These are phyloP conservation scores for Neurospora tetrasperma DNA, from an alignment of 495 filamentous ascomycete species.

Conservation along the genomic window DNA sequence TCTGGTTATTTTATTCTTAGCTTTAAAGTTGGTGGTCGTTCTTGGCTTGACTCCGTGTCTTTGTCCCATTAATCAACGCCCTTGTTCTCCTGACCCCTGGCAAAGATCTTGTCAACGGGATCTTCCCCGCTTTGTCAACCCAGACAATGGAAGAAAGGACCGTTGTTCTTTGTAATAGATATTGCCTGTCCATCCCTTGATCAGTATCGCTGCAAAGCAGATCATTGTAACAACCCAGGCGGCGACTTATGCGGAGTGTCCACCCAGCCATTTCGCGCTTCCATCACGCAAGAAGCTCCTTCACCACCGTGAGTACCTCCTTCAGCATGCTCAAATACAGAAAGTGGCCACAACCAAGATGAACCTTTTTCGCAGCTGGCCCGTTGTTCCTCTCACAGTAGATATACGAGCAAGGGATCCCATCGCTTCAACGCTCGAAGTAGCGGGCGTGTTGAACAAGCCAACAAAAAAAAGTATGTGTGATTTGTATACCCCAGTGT, in stretches of 20 bases:
- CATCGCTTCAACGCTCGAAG: not conserved
- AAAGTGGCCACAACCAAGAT: not conserved
- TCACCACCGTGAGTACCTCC: not conserved
- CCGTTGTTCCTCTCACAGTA: not conserved
- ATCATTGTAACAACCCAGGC: not conserved
- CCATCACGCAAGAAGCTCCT: not conserved
- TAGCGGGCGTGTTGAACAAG: not conserved
- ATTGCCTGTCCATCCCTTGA: not conserved
- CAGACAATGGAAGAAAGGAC: not conserved
- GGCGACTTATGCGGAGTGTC: not conserved
- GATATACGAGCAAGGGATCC: not conserved
- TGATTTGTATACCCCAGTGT: not conserved
- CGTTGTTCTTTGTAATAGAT: not conserved
- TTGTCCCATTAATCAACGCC: not conserved
- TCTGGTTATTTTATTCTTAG: not conserved
- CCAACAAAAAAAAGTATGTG: not conserved
- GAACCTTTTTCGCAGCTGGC: not conserved
- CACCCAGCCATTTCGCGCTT: not conserved
- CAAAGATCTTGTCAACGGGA: not conserved
- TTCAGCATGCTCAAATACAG: not conserved
- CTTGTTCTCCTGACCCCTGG: not conserved
- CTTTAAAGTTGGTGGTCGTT: not conserved
- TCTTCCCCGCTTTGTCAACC: not conserved
- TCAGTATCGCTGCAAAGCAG: not conserved
- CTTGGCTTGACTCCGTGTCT: not conserved